These are phyloP conservation scores for Phytophthora brassicae DNA, from an alignment of 352 stramenopile genomes.

Conservation along the genomic window DNA sequence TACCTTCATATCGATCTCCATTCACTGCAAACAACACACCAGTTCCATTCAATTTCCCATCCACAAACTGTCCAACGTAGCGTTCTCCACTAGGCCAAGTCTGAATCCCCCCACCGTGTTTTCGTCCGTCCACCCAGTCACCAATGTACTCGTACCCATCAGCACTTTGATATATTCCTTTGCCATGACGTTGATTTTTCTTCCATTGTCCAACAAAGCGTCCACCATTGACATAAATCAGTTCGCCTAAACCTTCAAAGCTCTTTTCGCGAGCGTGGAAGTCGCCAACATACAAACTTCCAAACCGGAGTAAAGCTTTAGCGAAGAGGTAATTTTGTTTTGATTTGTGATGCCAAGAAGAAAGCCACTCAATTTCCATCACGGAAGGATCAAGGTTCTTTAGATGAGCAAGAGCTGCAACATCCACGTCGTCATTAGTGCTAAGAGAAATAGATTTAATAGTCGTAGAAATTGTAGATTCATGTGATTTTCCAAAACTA, in stretches of 20 bases:
- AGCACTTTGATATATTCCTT: conserved; percentile 64
- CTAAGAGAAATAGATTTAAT: neutral
- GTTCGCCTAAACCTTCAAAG: conserved; percentile 83
- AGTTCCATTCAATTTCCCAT: conserved; percentile 76
- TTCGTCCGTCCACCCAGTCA: conserved; percentile 71
- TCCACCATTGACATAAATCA: conserved; percentile 83
- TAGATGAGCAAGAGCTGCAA: conserved; percentile 15
- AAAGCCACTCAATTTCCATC: conserved; percentile 54
- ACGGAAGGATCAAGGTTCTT: conserved; percentile 36
- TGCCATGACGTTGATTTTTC: conserved; percentile 62
- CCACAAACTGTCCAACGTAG: conserved; percentile 83
- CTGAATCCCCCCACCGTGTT: conserved; percentile 83
- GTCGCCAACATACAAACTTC: conserved; percentile 78
- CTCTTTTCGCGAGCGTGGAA: conserved; percentile 43
- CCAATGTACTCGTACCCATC: conserved; percentile 67
- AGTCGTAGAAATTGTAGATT: neutral
- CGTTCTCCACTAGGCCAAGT: conserved; percentile 76
- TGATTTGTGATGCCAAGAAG: conserved; percentile 41
- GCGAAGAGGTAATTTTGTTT: conserved; percentile 47
- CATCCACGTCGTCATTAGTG: conserved; percentile 5
- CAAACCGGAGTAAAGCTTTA: conserved; percentile 63
- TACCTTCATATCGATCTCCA: conserved; percentile 86
- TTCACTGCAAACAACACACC: conserved; percentile 64
- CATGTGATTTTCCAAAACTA: conserved; percentile 29
- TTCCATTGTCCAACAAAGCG: conserved; percentile 86